These are phyloP conservation scores for Neltuma alba DNA, from an alignment of 306 rosid species.

Conservation along the genomic window DNA sequence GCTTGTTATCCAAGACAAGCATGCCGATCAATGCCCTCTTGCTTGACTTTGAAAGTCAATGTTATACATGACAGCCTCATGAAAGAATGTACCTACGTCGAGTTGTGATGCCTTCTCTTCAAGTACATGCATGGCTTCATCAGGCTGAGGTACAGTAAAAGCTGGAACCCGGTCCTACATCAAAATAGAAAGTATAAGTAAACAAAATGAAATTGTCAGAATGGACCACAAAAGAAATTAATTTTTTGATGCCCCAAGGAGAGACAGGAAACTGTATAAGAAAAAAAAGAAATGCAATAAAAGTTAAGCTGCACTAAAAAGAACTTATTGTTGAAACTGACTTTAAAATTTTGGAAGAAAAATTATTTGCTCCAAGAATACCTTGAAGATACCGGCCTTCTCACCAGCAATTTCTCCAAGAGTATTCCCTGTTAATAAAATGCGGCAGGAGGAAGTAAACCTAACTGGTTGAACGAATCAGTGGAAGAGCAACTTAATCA, in stretches of 20 bases:
- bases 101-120: constrained; percentile 75
- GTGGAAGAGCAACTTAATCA: constrained; percentile 29
- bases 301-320: constrained; percentile 16
- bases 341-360: background rate
- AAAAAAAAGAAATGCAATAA: constrained; percentile 13
- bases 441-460: constrained; percentile 37
- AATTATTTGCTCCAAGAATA: constrained; percentile 38
- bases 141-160: constrained; percentile 86
- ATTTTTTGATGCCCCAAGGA: constrained; percentile 18
- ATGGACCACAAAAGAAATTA: constrained; percentile 26
- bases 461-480: constrained; percentile 29
- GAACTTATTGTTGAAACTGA: constrained; percentile 27
- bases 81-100: constrained; percentile 59
- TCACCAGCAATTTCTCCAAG: constrained; percentile 92
- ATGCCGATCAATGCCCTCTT: constrained; percentile 15
- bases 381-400: constrained; percentile 99
- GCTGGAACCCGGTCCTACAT: constrained; percentile 75
- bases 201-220: constrained; percentile 23
- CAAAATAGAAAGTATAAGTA: constrained; percentile 22
- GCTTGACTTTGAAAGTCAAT: constrained; percentile 25
- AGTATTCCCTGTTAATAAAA: constrained; percentile 65
- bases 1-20: constrained; percentile 6
- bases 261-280: constrained; percentile 7
- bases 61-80: constrained; percentile 26
- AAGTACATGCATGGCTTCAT: constrained; percentile 86